Percentiles rank a stretch among this genome's conserved stretches.
Evolutionary conservation across 345 rosid species (phyloP).

Genomic region (Gossypium herbaceum): DNA sequence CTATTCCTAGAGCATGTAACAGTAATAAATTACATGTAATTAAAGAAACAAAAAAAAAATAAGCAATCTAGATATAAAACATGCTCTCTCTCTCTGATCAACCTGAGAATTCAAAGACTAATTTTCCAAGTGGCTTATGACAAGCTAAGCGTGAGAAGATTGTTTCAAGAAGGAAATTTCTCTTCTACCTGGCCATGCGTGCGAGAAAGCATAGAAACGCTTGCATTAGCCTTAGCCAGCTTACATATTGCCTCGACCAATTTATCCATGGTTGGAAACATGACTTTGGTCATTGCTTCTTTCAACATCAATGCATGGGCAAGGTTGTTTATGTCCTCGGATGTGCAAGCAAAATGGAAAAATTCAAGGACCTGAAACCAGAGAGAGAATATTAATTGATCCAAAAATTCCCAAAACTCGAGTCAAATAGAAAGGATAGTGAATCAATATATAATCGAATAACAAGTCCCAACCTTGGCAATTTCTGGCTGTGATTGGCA

Average conservation of each 20-base stretch:
- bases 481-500: slow-evolving; percentile 79
- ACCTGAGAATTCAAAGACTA: neutral
- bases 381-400: neutral
- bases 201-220: slow-evolving; percentile 85
- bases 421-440: neutral
- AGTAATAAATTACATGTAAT: neutral
- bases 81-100: neutral
- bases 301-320: slow-evolving; percentile 89
- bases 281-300: slow-evolving; percentile 54
- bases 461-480: slow-evolving; percentile 47
- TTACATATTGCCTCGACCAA: slow-evolving; percentile 52
- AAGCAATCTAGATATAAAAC: neutral
- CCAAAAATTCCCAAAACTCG: neutral
- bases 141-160: neutral
- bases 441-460: neutral
- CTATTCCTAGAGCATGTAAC: neutral
- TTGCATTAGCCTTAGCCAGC: slow-evolving; percentile 64
- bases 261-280: slow-evolving; percentile 72
- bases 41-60: slow-evolving; percentile 10
- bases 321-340: slow-evolving; percentile 94
- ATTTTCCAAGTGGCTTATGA: neutral
- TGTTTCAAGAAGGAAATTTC: neutral
- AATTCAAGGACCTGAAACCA: slow-evolving; percentile 75
- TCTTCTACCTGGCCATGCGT: slow-evolving; percentile 91
- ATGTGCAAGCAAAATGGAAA: slow-evolving; percentile 95